Conservation (phyloP, 768 basidiomycete species). For the Suillus variegatus region DNA sequence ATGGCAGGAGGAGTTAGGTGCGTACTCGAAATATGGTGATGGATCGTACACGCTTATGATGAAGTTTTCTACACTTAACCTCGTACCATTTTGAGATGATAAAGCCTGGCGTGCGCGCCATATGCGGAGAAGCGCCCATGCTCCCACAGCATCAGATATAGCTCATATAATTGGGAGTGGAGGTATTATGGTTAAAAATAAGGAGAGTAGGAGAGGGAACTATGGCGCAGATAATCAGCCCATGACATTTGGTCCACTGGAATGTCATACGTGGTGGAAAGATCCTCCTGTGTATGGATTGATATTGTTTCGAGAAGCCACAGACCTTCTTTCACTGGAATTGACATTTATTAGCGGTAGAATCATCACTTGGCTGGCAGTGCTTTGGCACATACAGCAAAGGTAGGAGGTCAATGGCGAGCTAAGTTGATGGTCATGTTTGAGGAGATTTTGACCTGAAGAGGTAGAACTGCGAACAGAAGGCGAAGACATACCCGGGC, state of each 20-base stretch:
- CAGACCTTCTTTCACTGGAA: conserved; percentile 85
- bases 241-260: background rate
- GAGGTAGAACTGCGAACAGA: conserved; percentile 50
- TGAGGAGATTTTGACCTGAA: conserved; percentile 48
- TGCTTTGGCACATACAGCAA: conserved; percentile 54
- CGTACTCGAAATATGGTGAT: background rate
- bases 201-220: conserved; percentile 79
- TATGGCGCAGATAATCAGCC: conserved; percentile 30
- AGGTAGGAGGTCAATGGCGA: conserved; percentile 81
- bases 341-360: conserved; percentile 16
- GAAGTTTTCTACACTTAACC: background rate
- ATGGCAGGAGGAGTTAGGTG: conserved; percentile 60
- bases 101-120: conserved; percentile 66
- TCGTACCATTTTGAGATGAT: conserved; percentile 42
- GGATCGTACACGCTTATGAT: conserved; percentile 9
- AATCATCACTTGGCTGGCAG: background rate
- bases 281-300: conserved; percentile 87
- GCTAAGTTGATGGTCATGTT: conserved; percentile 73
- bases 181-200: conserved; percentile 74
- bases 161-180: conserved; percentile 69
- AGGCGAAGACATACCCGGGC: conserved; percentile 51
- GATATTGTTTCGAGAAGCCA: conserved; percentile 77
- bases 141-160: conserved; percentile 62
- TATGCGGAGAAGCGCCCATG: conserved; percentile 66
- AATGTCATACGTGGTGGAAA: conserved; percentile 74